These are phyloP conservation scores for Avena eriantha DNA, from an alignment of 176 grass and related monocot species.

Conservation along the genomic window DNA sequence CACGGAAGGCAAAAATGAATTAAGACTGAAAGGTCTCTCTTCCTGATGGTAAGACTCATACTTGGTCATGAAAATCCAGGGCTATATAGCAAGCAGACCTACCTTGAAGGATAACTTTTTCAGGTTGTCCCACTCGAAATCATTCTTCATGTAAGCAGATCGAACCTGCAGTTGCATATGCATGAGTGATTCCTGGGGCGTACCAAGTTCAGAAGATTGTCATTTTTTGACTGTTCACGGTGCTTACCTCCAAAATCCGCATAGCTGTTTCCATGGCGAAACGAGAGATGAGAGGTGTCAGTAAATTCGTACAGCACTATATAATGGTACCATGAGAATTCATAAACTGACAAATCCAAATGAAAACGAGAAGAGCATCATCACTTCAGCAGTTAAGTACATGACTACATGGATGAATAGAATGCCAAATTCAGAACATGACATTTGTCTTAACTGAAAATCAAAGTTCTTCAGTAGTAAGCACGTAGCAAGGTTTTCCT, in stretches of 20 bases:
- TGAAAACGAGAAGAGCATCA: background rate
- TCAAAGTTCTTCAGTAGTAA: conserved; percentile 12
- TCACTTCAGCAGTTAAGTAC: background rate
- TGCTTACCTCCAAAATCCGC: conserved; percentile 83
- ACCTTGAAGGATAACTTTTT: conserved; percentile 87
- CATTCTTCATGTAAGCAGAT: conserved; percentile 77
- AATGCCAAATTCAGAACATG: background rate
- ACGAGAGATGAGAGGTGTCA: conserved; percentile 34
- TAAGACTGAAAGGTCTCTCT: background rate
- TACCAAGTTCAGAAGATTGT: conserved; percentile 12
- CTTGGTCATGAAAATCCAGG: background rate
- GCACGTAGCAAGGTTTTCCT: background rate
- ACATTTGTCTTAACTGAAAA: background rate
- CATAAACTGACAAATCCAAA: background rate
- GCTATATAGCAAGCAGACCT: background rate
- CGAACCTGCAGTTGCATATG: conserved; percentile 60
- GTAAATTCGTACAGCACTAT: background rate
- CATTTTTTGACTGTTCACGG: background rate
- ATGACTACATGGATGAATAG: background rate
- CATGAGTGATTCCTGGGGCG: background rate
- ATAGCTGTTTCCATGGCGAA: conserved; percentile 53
- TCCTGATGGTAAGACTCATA: background rate
- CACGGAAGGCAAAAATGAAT: background rate
- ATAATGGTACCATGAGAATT: background rate
- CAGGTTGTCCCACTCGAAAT: conserved; percentile 98